Percentiles rank a stretch among this genome's conserved stretches.
phyloP scores from a whole-genome alignment of 2,329 filamentous ascomycete species.

The Penicillium sp. region DNA sequence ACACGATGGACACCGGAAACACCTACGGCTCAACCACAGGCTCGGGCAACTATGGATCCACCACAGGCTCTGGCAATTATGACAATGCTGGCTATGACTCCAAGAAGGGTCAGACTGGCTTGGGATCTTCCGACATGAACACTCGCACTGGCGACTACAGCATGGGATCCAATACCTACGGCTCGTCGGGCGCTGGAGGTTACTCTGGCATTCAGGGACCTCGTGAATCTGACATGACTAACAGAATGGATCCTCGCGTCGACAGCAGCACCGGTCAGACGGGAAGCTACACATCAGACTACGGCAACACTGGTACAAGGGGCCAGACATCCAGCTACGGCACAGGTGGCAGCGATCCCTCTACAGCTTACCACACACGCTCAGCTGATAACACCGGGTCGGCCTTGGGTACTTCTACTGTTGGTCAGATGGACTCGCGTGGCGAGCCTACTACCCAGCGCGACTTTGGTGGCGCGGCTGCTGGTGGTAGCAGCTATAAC shows the following conservation, averaged over 20 bases:
- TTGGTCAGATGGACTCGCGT: slow-evolving; percentile 48
- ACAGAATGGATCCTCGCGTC: neutral
- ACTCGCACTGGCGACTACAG: neutral
- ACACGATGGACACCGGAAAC: neutral
- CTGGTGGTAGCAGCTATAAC: slow-evolving; percentile 17
- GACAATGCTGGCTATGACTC: neutral
- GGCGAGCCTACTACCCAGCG: neutral
- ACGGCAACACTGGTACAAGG: neutral
- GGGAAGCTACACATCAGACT: slow-evolving; percentile 8
- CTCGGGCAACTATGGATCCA: slow-evolving; percentile 4
- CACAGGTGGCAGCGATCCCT: slow-evolving; percentile 13
- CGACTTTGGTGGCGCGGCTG: slow-evolving; percentile 10
- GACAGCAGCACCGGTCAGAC: neutral
- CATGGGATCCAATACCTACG: neutral
- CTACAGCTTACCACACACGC: slow-evolving; percentile 4
- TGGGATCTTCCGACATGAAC: neutral
- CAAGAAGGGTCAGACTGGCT: neutral
- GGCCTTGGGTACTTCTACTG: slow-evolving; percentile 32
- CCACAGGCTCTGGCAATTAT: slow-evolving; percentile 3
- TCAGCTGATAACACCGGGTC: slow-evolving; percentile 33
- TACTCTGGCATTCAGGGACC: slow-evolving; percentile 7
- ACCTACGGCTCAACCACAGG: slow-evolving; percentile 6
- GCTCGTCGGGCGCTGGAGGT: slow-evolving; percentile 5
- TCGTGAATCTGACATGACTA: neutral
- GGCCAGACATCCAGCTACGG: slow-evolving; percentile 14